phyloP scores from a whole-genome alignment of 305 asterid species.

The Solanum hybrid region DNA sequence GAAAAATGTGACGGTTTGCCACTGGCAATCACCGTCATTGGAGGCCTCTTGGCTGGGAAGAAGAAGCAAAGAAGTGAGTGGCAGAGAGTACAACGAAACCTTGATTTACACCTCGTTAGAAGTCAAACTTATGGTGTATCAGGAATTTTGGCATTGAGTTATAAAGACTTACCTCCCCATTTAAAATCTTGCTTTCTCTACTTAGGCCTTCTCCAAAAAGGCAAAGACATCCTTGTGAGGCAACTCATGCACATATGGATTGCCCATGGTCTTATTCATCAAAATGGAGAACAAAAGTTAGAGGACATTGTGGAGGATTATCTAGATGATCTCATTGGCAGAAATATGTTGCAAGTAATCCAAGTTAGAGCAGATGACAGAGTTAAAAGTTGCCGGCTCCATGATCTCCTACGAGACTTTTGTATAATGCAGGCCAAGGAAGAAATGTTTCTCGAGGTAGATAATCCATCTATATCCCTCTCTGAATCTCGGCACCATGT shows the following conservation, averaged over 20 bases:
- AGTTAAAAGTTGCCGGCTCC: constrained; percentile 5
- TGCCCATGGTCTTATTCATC: constrained; percentile 11
- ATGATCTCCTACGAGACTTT: constrained; percentile 9
- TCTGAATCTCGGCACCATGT: constrained; percentile 6
- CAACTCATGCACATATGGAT: constrained; percentile 12
- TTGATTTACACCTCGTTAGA: neutral
- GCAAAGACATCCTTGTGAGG: neutral
- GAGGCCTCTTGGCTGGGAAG: neutral
- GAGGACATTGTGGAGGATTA: constrained; percentile 11
- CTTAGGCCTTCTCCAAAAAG: neutral
- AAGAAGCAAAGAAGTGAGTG: neutral
- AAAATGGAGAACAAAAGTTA: neutral
- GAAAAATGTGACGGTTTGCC: constrained; percentile 3
- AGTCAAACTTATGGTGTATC: neutral
- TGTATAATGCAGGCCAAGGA: constrained; percentile 10
- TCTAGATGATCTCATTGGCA: constrained; percentile 11
- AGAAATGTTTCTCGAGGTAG: constrained; percentile 13
- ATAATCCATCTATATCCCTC: neutral
- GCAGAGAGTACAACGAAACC: neutral
- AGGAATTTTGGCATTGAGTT: neutral
- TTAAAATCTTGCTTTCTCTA: constrained; percentile 2
- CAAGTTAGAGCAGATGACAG: neutral
- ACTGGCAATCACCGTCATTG: constrained; percentile 4
- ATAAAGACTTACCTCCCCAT: neutral
- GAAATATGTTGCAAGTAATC: constrained; percentile 13